Evolutionary conservation across 2,329 filamentous ascomycete genomes (phyloP).

Genomic region (Dryadomyces quercus-mongolicae): DNA sequence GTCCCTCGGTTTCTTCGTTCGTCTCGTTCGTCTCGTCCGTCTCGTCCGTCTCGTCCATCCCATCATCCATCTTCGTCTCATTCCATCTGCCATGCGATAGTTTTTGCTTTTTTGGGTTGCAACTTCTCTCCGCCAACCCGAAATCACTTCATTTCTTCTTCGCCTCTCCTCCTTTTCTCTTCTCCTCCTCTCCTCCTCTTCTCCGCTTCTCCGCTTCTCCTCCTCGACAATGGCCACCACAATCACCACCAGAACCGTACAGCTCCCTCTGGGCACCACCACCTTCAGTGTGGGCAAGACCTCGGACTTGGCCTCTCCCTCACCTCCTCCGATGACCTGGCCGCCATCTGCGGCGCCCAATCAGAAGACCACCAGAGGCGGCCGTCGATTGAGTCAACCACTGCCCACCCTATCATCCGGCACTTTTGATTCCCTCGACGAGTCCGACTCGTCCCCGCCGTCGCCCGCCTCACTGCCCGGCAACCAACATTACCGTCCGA

Average conservation of each 20-base stretch:
- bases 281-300: not conserved
- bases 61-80: not conserved
- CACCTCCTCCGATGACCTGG: too few relatives aligned
- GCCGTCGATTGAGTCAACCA: slow-evolving; percentile 8
- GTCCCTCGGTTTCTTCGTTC: not conserved
- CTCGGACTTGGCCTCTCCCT: too few relatives aligned
- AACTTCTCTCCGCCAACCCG: not conserved
- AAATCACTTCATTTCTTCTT: too few relatives aligned
- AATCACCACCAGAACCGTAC: not conserved
- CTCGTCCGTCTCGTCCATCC: not conserved
- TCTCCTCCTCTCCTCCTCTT: not conserved
- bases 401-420: not conserved
- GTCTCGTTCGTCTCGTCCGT: not conserved
- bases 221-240: not conserved
- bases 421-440: not conserved
- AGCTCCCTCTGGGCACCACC: not conserved
- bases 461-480: not conserved
- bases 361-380: slow-evolving; percentile 2
- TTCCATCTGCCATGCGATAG: not conserved
- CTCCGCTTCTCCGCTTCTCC: not conserved
- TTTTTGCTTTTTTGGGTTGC: too few relatives aligned
- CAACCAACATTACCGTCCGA: not conserved
- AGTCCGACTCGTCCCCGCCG: not conserved
- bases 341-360: too few relatives aligned
- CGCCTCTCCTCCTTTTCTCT: not conserved